phyloP scores from a whole-genome alignment of 169 alveolate species.

The Eimeria maxima region DNA sequence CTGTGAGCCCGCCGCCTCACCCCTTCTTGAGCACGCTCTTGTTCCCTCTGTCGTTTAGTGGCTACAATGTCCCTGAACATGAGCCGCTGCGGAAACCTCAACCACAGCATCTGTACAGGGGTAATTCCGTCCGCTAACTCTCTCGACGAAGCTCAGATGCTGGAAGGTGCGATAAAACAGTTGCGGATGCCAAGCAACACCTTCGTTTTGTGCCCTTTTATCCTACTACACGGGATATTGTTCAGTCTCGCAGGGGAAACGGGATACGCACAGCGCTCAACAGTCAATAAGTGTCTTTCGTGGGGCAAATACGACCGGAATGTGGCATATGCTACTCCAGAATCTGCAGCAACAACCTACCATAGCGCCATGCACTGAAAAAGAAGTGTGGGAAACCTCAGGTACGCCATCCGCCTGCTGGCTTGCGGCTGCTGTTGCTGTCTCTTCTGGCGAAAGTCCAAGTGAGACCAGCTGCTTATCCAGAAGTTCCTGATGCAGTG shows the following conservation, averaged over 20 bases:
- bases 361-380: slow-evolving; percentile 42
- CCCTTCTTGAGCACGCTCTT: slow-evolving; percentile 37
- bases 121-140: background rate
- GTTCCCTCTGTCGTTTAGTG: slow-evolving; percentile 54
- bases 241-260: background rate
- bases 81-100: slow-evolving; percentile 43
- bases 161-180: background rate
- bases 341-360: background rate
- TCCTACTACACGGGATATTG: background rate
- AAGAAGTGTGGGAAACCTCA: background rate
- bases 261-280: background rate
- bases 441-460: slow-evolving; percentile 4
- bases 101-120: background rate
- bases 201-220: background rate
- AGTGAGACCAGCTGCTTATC: slow-evolving; percentile 63
- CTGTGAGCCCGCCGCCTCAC: background rate
- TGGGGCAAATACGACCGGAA: background rate
- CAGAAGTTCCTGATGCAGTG: slow-evolving; percentile 49
- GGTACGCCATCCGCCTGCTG: background rate
- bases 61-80: slow-evolving; percentile 31
- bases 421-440: background rate
- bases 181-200: background rate
- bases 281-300: background rate
- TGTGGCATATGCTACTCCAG: background rate
- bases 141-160: background rate